Evolutionary conservation across 805 yeast genomes (phyloP).

Genomic region (Candida nanaspora): DNA sequence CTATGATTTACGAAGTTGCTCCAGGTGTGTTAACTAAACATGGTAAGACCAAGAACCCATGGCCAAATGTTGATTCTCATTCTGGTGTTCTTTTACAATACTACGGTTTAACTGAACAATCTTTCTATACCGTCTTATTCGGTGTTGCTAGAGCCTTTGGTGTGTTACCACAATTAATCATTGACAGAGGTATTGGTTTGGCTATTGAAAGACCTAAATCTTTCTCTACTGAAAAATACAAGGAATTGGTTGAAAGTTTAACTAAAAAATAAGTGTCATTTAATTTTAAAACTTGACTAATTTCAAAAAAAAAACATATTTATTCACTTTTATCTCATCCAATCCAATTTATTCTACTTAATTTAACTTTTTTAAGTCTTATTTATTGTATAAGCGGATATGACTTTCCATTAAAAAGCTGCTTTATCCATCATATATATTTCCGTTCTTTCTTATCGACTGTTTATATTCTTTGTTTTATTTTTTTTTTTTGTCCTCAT

Average conservation of each 20-base stretch:
- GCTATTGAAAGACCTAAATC: constrained; percentile 89
- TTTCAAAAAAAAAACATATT: not conserved
- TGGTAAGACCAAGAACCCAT: constrained; percentile 89
- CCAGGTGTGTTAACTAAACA: constrained; percentile 75
- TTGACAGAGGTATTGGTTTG: constrained; percentile 75
- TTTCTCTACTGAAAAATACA: constrained; percentile 89
- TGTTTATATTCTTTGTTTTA: too few relatives aligned
- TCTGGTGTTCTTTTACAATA: constrained; percentile 81
- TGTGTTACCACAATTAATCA: constrained; percentile 77
- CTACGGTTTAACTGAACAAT: constrained; percentile 76
- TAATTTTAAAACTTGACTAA: not conserved
- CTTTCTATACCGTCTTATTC: constrained; percentile 79
- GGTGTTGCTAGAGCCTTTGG: constrained; percentile 87
- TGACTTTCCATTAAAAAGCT: too few relatives aligned
- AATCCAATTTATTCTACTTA: too few relatives aligned
- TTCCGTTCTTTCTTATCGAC: too few relatives aligned
- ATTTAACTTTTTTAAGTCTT: not conserved
- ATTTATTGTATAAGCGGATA: not conserved
- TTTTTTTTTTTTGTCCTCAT: too few relatives aligned
- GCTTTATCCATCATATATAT: too few relatives aligned
- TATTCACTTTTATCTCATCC: too few relatives aligned
- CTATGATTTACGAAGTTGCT: constrained; percentile 74
- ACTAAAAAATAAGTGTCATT: constrained; percentile 13
- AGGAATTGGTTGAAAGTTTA: constrained; percentile 55
- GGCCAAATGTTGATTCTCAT: constrained; percentile 89